Evolutionary conservation across 768 basidiomycete genomes (phyloP), one percentile per base, ranked within the genome.

Genomic region (Tricholoma bakamatsutake): DNA sequence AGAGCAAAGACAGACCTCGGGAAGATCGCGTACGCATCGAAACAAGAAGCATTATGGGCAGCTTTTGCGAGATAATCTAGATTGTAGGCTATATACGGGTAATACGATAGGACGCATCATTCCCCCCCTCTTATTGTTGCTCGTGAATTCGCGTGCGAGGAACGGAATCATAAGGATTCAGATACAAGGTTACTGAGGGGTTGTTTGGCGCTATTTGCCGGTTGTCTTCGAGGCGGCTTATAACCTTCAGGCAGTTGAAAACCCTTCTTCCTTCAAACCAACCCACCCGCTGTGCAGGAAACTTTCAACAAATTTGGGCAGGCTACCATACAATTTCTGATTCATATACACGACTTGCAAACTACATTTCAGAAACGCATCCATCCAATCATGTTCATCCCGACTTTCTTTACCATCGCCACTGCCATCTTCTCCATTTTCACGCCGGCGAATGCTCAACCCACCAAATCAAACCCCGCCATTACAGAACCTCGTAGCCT

Each of bases 361-460:
- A 10, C 40, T 42, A 21, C 40, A 1, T 42, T 47, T 30, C 46
- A 47, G n/a, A 13, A 61, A 4, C 51, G 18, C 42, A 9, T 21
- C 15, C 11, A 10, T 24, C n/a, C 71, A 13, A 74, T 71, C 49
- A 68, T 69, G 52, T 53, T 35, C 59, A 65, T 66, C 46, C 63
- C 67, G 28, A 74, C 76, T 45, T 49, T 63, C 47, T 53, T 62
- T 27, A 57, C 58, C 53, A n/a, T 56, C 54, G 35, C 64, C 54
- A 24, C 68, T 67, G 50, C 70, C 68, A 15, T 78, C 72, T 42
- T 77, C 67, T 59, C 66, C 66, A 31, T 73, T 67, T 33, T 76
- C 70, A 18, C 69, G 58, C 31, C 72, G 72, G 43, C 72, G 67
- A 48, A 59, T 66, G 59, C 78, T 69, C 49, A 67, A 61, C 42